Percentiles rank a stretch among this genome's conserved stretches.
These are phyloP conservation scores for Zymoseptoria ardabiliae DNA, from an alignment of 2,329 filamentous ascomycete species.

Conservation along the genomic window DNA sequence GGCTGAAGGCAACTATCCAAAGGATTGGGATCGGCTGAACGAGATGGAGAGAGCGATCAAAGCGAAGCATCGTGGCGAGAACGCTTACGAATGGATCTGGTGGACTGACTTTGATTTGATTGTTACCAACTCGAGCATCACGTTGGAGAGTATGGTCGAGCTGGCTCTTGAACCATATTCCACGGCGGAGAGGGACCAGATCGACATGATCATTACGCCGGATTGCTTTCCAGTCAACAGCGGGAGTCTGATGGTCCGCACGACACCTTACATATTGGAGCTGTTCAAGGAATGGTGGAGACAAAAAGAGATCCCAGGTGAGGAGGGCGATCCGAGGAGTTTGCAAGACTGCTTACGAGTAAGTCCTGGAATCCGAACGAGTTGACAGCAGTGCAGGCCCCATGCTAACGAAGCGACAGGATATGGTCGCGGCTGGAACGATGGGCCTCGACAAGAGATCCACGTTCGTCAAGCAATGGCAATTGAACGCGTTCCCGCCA, in stretches of 20 bases:
- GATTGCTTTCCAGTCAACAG: conserved; percentile 32
- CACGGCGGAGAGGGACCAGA: conserved; percentile 21
- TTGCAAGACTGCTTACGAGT: conserved; percentile 32
- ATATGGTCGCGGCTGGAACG: conserved; percentile 18
- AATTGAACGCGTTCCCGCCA: conserved; percentile 33
- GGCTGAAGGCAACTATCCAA: conserved; percentile 22
- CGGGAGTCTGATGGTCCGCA: conserved; percentile 33
- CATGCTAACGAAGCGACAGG: conserved; percentile 8
- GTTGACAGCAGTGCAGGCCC: neutral
- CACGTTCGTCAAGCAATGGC: conserved; percentile 28
- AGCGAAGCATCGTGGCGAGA: conserved; percentile 31
- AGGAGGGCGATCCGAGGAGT: conserved; percentile 19
- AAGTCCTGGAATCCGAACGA: neutral
- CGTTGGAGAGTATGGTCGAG: conserved; percentile 30
- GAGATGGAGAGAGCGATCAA: conserved; percentile 5
- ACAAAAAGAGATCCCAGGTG: conserved; percentile 11
- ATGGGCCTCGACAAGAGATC: conserved; percentile 1
- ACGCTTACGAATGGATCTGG: conserved; percentile 34
- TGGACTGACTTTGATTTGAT: conserved; percentile 38
- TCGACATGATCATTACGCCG: conserved; percentile 34
- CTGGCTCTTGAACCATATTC: conserved; percentile 26
- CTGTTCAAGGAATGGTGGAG: conserved; percentile 27
- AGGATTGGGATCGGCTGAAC: conserved; percentile 31
- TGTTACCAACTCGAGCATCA: conserved; percentile 34
- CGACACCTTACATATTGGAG: conserved; percentile 27